These are phyloP conservation scores for Pseudogymnoascus sp. DNA, from an alignment of 2,329 filamentous ascomycete species.

Conservation along the genomic window DNA sequence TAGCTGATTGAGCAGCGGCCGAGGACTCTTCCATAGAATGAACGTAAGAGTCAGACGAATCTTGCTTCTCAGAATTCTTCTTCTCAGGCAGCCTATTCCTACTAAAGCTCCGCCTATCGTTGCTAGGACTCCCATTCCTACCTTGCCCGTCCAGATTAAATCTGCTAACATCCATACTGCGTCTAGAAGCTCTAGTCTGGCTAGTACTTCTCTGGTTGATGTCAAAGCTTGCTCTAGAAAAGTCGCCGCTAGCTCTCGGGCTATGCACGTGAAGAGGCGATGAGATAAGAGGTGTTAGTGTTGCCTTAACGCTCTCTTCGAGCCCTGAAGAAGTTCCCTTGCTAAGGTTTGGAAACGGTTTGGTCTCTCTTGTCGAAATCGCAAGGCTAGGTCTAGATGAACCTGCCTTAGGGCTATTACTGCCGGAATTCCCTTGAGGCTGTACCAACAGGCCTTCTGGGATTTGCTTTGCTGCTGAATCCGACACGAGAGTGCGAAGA, in stretches of 20 bases:
- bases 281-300: slow-evolving; percentile 41
- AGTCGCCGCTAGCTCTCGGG: slow-evolving; percentile 47
- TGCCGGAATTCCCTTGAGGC: slow-evolving; percentile 13
- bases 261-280: slow-evolving; percentile 28
- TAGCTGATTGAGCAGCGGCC: slow-evolving; percentile 57
- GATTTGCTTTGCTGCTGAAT: slow-evolving; percentile 26
- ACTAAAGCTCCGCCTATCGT: slow-evolving; percentile 43
- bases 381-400: slow-evolving; percentile 21
- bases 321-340: slow-evolving; percentile 27
- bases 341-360: slow-evolving; percentile 15
- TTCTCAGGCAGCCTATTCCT: slow-evolving; percentile 41
- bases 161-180: slow-evolving; percentile 45
- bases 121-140: slow-evolving; percentile 55
- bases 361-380: slow-evolving; percentile 15
- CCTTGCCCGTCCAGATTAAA: slow-evolving; percentile 33
- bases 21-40: slow-evolving; percentile 68
- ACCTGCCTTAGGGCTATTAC: slow-evolving; percentile 16
- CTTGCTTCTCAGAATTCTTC: slow-evolving; percentile 44
- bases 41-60: slow-evolving; percentile 65
- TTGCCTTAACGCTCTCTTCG: slow-evolving; percentile 52
- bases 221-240: slow-evolving; percentile 45
- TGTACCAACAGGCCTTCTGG: slow-evolving; percentile 23
- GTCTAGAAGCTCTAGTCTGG: slow-evolving; percentile 26
- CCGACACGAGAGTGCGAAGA: slow-evolving; percentile 40
- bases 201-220: slow-evolving; percentile 45